Percentiles rank a stretch among this genome's conserved stretches.
phyloP scores from a whole-genome alignment of 2,329 filamentous ascomycete genomes.

The Fusarium redolens region DNA sequence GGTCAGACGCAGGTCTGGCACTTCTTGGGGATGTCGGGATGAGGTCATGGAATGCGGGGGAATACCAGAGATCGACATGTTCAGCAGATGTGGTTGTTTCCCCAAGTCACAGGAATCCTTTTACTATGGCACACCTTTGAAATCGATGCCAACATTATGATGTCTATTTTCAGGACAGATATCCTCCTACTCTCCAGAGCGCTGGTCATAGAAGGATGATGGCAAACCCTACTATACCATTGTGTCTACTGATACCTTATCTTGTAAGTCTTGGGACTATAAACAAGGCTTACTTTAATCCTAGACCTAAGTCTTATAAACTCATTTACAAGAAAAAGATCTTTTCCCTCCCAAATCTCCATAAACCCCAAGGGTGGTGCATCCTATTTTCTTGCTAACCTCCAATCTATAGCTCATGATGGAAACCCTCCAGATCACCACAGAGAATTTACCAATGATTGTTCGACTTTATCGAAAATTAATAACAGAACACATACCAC shows the following conservation, averaged over 20 bases:
- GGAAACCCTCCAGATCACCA: neutral
- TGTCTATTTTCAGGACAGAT: neutral
- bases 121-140: neutral
- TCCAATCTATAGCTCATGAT: constrained; percentile 13
- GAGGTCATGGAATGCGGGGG: constrained; percentile 52
- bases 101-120: constrained; percentile 3
- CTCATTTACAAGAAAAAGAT: neutral
- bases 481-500: neutral
- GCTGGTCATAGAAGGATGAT: neutral
- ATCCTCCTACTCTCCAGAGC: neutral
- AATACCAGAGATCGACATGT: constrained; percentile 39
- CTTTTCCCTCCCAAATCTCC: too few relatives aligned
- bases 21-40: constrained; percentile 43
- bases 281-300: neutral
- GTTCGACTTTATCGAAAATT: neutral
- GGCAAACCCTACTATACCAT: neutral
- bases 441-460: neutral
- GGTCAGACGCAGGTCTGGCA: constrained; percentile 40
- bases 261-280: neutral
- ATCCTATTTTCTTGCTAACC: neutral
- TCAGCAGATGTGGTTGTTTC: constrained; percentile 11
- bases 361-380: neutral
- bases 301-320: neutral
- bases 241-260: neutral
- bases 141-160: neutral